Evolutionary conservation across 2,329 filamentous ascomycete genomes (phyloP).

Genomic region (Penicillium olsonii): DNA sequence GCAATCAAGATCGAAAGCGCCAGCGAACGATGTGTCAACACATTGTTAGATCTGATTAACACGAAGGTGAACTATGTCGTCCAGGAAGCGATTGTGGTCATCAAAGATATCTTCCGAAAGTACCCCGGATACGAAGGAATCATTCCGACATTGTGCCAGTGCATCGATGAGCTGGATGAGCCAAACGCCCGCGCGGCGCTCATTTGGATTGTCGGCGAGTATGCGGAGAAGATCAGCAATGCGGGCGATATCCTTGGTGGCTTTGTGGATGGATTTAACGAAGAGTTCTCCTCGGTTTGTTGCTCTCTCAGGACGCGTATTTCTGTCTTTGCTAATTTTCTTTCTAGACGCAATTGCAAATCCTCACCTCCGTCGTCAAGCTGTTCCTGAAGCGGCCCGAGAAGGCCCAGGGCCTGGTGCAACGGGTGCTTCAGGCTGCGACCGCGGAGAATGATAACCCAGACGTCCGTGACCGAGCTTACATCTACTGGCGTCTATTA

Average conservation of each 20-base stretch:
- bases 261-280: conserved; percentile 92
- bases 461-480: conserved; percentile 93
- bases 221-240: conserved; percentile 98
- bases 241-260: conserved; percentile 89
- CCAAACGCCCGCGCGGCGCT: conserved; percentile 85
- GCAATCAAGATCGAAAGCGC: conserved; percentile 97
- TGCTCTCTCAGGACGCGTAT: neutral
- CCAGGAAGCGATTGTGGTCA: conserved; percentile 97
- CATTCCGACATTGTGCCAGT: conserved; percentile 92
- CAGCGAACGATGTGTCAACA: conserved; percentile 93
- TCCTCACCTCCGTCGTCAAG: conserved; percentile 94
- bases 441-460: conserved; percentile 97
- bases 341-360: conserved; percentile 87
- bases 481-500: conserved; percentile 95
- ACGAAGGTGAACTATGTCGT: conserved; percentile 99
- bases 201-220: conserved; percentile 99
- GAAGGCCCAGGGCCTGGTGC: conserved; percentile 84
- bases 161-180: conserved; percentile 96
- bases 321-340: conserved; percentile 31
- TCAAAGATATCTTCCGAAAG: conserved; percentile 97
- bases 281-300: conserved; percentile 89
- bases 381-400: conserved; percentile 96
- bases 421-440: conserved; percentile 89
- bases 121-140: conserved; percentile 98
- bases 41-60: conserved; percentile 87